phyloP scores from a whole-genome alignment of 2,329 filamentous ascomycete genomes.

The Trichoderma sp. region DNA sequence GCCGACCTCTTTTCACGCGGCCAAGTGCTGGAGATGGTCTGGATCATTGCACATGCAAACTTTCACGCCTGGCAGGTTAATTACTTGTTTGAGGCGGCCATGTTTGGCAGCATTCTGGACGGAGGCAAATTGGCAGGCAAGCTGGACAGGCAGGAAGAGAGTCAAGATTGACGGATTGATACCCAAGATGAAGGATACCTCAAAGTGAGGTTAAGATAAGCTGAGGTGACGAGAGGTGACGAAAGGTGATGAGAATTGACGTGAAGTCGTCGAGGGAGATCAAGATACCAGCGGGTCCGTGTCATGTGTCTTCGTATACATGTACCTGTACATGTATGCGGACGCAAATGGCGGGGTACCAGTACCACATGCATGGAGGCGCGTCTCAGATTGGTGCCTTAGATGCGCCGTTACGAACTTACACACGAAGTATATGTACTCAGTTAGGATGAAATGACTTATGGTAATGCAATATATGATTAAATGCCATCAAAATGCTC shows the following conservation, averaged over 20 bases:
- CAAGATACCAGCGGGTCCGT: background rate
- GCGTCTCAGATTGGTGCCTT: background rate
- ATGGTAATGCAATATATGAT: background rate
- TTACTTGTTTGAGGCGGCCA: slow-evolving; percentile 32
- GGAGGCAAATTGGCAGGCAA: slow-evolving; percentile 30
- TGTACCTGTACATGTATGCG: background rate
- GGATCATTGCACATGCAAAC: slow-evolving; percentile 25
- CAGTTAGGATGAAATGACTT: background rate
- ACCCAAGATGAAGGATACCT: background rate
- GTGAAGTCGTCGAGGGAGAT: background rate
- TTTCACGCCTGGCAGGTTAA: slow-evolving; percentile 33
- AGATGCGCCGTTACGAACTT: background rate
- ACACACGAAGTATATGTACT: background rate
- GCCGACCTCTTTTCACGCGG: slow-evolving; percentile 26
- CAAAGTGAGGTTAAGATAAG: background rate
- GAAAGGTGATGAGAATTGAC: background rate
- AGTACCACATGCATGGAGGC: background rate
- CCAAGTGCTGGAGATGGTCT: slow-evolving; percentile 22
- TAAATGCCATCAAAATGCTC: background rate
- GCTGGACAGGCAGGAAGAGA: slow-evolving; percentile 25
- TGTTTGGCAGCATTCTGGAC: slow-evolving; percentile 35
- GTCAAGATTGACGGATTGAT: background rate
- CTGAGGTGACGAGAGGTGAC: background rate
- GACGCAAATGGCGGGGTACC: background rate
- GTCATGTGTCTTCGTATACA: background rate